Evolutionary conservation across 495 filamentous ascomycete genomes (phyloP).

Genomic region (Penicillium malachiteum): DNA sequence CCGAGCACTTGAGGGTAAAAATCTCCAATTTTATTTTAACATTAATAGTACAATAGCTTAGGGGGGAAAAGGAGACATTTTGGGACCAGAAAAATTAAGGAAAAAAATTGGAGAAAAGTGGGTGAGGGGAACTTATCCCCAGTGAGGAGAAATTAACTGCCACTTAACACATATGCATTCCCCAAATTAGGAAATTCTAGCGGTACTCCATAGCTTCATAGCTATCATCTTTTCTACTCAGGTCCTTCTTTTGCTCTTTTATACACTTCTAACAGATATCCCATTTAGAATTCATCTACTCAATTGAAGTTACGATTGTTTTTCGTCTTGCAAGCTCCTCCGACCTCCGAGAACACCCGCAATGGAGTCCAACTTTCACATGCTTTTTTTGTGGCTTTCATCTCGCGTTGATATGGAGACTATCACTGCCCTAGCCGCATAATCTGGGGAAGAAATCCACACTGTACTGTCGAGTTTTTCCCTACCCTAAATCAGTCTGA

Average conservation of each 20-base stretch:
- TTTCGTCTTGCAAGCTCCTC: too few relatives aligned
- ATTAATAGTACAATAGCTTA: too few relatives aligned
- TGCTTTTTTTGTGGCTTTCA: background rate
- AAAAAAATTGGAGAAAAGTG: constrained; percentile 21
- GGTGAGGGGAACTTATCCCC: constrained; percentile 22
- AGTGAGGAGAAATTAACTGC: constrained; percentile 37
- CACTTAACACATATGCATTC: background rate
- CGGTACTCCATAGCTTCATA: background rate
- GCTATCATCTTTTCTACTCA: background rate
- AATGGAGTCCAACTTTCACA: background rate
- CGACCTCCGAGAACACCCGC: background rate
- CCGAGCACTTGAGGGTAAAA: too few relatives aligned
- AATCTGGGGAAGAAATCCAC: constrained; percentile 3
- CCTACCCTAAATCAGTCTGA: background rate
- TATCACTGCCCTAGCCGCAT: background rate
- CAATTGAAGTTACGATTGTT: too few relatives aligned
- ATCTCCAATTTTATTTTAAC: too few relatives aligned
- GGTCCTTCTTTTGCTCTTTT: background rate
- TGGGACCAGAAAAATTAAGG: background rate
- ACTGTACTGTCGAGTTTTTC: background rate
- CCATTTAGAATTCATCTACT: too few relatives aligned
- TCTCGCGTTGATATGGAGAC: background rate
- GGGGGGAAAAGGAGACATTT: constrained; percentile 4
- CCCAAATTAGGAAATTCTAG: background rate
- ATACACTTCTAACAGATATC: background rate